Base-by-base conservation (phyloP, 129 eudicot species). In the Erigeron canadensis region DNA sequence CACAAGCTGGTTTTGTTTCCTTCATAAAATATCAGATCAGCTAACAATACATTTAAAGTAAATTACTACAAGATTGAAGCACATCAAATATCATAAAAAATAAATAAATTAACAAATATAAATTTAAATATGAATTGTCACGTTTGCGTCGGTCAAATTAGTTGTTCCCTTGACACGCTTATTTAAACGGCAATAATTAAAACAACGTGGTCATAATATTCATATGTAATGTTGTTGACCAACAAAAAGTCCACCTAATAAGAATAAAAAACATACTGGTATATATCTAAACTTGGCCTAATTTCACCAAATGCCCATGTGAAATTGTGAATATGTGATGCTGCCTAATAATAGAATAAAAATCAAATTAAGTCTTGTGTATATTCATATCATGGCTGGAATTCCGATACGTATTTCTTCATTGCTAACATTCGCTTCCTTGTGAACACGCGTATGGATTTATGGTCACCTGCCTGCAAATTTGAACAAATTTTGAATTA, bases 381-480 rank as follows among this genome's bases (percentile, higher is more conserved):
- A 5, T 77, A 23, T 39, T 60, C 28, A 39, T 70, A 70, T 77
- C 41, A 63, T 63, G 42, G 9, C 17, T 21, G 60, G 2, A 72
- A 11, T 67, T 39, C 11, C 50, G 48, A 72, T 9, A 12, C 28
- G 22, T 16, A 55, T 61, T 43, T 22, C 47, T 63, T 71, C 48
- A 78, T 8, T 55, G 82, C 53, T 11, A 34, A 71, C 73, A 55
- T 17, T 46, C 53, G 71, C 54, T 71, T 78, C 65, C 82, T 64
- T 71, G 73, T 78, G 82, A 78, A 78, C 37, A 64, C 67, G 77
- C 77, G 71, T 77, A 77, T 4, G 82, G 82, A 51, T 67, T 63
- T 54, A 42, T 4, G 10, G 68, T 28, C 67, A 54, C 82, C 57
- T 78, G 77, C 73, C 82, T 78, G 82, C 67, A 71, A 21, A 77